Conservation (phyloP, 352 stramenopile species). For the Phytopythium oedochilum region DNA sequence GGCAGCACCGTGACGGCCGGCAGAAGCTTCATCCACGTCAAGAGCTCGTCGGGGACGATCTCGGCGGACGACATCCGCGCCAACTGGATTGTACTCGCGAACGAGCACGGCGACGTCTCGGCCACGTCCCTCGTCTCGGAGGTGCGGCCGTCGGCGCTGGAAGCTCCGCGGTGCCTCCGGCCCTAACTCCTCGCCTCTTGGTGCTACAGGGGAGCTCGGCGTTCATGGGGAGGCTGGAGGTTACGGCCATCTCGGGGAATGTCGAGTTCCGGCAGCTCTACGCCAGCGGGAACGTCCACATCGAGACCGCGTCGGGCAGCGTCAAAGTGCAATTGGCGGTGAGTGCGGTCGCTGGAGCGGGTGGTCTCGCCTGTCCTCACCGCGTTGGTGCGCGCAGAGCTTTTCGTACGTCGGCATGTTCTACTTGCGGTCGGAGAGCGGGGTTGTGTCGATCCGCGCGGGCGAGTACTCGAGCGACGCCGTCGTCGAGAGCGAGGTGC, state of each 20-base stretch:
- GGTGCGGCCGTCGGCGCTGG: constrained; percentile 13
- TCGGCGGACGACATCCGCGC: constrained; percentile 29
- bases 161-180: neutral
- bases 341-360: neutral
- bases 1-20: constrained; percentile 38
- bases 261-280: constrained; percentile 46
- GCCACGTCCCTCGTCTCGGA: constrained; percentile 25
- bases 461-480: constrained; percentile 52
- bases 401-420: constrained; percentile 61
- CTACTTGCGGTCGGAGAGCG: constrained; percentile 59
- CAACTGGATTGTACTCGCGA: constrained; percentile 60
- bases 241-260: constrained; percentile 50
- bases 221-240: constrained; percentile 70
- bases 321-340: constrained; percentile 53
- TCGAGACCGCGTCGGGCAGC: constrained; percentile 64
- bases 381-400: constrained; percentile 16
- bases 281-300: constrained; percentile 44
- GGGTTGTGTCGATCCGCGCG: constrained; percentile 49
- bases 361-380: neutral
- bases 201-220: constrained; percentile 38
- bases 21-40: constrained; percentile 40
- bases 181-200: neutral
- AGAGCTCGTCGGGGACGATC: constrained; percentile 46
- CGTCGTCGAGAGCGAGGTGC: constrained; percentile 27
- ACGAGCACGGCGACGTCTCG: constrained; percentile 35